phyloP scores from a whole-genome alignment of 2,329 filamentous ascomycete species.

The Hypocrella siamensis region DNA sequence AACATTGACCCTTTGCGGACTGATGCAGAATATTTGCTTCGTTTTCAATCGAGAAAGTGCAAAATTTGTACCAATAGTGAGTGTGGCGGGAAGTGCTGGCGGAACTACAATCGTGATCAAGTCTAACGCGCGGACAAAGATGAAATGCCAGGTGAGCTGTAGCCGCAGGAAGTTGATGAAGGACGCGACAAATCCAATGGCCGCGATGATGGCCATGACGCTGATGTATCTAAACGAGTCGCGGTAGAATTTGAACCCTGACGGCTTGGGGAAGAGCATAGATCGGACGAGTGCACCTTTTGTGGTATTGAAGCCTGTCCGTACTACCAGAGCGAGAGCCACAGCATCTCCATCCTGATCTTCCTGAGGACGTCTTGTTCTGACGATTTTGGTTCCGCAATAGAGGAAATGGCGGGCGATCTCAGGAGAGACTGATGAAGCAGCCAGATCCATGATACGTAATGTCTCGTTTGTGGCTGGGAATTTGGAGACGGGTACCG shows the following conservation, averaged over 20 bases:
- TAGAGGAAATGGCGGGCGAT: slow-evolving; percentile 84
- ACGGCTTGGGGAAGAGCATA: slow-evolving; percentile 97
- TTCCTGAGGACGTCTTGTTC: slow-evolving; percentile 76
- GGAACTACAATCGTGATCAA: slow-evolving; percentile 96
- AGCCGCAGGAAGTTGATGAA: slow-evolving; percentile 87
- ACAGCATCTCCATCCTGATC: slow-evolving; percentile 76
- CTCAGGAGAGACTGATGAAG: slow-evolving; percentile 69
- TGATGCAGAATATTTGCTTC: slow-evolving; percentile 93
- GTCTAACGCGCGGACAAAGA: slow-evolving; percentile 82
- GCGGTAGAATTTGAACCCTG: slow-evolving; percentile 95
- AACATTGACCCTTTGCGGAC: slow-evolving; percentile 90
- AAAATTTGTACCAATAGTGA: slow-evolving; percentile 95
- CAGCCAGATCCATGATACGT: slow-evolving; percentile 58
- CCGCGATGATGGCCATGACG: slow-evolving; percentile 80
- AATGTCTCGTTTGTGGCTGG: slow-evolving; percentile 72
- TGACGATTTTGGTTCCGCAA: slow-evolving; percentile 87
- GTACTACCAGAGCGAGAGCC: slow-evolving; percentile 77
- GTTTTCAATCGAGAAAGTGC: slow-evolving; percentile 73
- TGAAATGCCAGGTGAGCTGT: slow-evolving; percentile 72
- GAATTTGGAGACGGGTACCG: slow-evolving; percentile 86
- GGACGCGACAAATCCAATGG: slow-evolving; percentile 76
- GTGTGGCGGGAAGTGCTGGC: slow-evolving; percentile 80
- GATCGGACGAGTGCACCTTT: slow-evolving; percentile 91
- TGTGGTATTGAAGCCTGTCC: slow-evolving; percentile 94
- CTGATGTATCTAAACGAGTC: slow-evolving; percentile 97